Evolutionary conservation across 148 eudicot species (phyloP), one percentile per base, ranked within the genome.

Genomic region (Silene uniflora): DNA sequence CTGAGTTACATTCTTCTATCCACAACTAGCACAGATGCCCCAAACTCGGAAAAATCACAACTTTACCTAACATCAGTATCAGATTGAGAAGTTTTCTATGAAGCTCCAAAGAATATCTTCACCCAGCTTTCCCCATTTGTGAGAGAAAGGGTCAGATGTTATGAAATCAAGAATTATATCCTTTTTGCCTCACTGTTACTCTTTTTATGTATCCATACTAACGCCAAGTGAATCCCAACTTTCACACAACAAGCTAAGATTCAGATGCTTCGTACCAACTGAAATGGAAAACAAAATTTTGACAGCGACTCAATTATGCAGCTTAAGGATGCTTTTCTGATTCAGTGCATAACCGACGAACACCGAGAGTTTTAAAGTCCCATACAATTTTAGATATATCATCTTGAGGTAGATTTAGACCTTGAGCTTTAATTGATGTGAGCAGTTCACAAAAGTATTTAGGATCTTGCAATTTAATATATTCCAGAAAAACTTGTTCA

Each of bases 331-430:
- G 71, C 62, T 32, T 74, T 62, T 68, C 67, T 14, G 67, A 22
- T 29, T 49, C 75, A 52, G 25, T 49, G 12, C 27, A 63, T 74
- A 77, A 71, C 66, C 75, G 65, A 22, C 70, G 77, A 54, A 84
- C 84, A 52, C 98, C 97, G 71, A 89, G 72, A 35, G 88, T 88
- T 77, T 95, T 95, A 75, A 78, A 92, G 73, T 88, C 87, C 98
- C 97, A 92, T 42, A 95, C 83, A 83, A 86, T 86, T 71, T 87
- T 86, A 72, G 92, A 89, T 72, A 89, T 75, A 82, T 88, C 88
- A 77, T 95, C 93, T 80, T 95, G 97, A 63, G 99, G 96, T 69
- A 82, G 54, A 59, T 75, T 74, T 27, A 91, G 59, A 78, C 90
- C 89, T 39, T 81, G 81, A 21, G 44, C 78, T 84, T 87, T 92